phyloP scores from a whole-genome alignment of 345 rosid species.

The Eucalyptus sp. region DNA sequence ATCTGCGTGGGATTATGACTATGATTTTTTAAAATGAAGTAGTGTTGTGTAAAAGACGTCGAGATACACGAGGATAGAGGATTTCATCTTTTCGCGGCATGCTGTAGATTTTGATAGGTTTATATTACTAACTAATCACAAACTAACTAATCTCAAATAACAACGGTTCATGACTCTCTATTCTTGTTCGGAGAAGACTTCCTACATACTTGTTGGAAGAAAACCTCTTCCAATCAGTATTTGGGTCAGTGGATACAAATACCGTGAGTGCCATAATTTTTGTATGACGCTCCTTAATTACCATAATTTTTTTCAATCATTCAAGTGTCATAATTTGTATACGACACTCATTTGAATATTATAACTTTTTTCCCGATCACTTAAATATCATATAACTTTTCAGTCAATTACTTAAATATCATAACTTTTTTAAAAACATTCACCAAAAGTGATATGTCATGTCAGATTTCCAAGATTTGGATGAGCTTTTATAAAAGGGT shows the following conservation, averaged over 20 bases:
- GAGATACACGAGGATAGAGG: not conserved
- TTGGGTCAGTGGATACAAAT: not conserved
- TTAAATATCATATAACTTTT: not conserved
- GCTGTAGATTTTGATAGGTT: not conserved
- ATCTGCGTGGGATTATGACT: no score
- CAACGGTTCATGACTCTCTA: not conserved
- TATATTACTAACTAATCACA: not conserved
- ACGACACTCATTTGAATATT: fast-evolving
- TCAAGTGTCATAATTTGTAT: not conserved
- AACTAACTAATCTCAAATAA: not conserved
- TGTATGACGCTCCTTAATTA: no score
- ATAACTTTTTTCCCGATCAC: no score
- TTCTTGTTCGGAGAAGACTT: not conserved
- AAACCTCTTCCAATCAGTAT: not conserved
- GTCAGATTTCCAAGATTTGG: no score
- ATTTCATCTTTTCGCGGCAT: not conserved
- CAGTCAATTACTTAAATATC: not conserved
- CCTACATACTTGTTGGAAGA: not conserved
- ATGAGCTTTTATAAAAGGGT: no score
- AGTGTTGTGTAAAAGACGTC: not conserved
- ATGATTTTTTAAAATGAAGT: no score
- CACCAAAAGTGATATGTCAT: no score
- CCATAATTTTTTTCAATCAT: no score
- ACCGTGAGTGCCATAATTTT: no score
- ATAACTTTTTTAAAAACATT: no score